These are phyloP conservation scores for Crotalaria pallida DNA, from an alignment of 306 rosid genomes.

Conservation along the genomic window DNA sequence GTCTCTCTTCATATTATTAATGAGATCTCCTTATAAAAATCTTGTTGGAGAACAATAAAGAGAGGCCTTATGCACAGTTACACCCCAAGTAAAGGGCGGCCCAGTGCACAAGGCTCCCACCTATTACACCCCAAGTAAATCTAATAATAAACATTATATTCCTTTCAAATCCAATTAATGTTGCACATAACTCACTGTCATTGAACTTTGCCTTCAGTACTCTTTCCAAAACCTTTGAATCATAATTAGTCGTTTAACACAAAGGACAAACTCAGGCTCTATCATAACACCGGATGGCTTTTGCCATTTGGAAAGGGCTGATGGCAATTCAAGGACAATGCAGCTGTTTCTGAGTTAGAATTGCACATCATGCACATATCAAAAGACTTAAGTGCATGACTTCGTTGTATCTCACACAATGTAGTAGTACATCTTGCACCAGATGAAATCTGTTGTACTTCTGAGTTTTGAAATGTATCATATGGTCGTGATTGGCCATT, in stretches of 20 bases:
- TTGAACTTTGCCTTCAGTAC: neutral
- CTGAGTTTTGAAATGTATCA: slow-evolving; percentile 5
- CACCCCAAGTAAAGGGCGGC: neutral
- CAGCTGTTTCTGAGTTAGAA: neutral
- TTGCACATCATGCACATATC: neutral
- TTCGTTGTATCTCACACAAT: neutral
- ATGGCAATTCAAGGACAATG: neutral
- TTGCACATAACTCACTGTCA: neutral
- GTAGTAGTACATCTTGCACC: neutral
- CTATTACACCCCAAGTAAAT: neutral
- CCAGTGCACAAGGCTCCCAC: too few species aligned
- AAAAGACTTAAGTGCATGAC: neutral
- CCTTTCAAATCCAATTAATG: neutral
- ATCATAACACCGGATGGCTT: neutral
- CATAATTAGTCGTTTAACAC: neutral
- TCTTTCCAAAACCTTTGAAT: neutral
- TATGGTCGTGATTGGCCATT: neutral
- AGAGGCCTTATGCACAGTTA: neutral
- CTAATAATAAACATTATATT: neutral
- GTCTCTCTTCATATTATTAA: neutral
- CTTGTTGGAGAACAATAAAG: neutral
- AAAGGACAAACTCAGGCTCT: neutral
- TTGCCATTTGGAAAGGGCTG: neutral
- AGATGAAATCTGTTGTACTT: neutral
- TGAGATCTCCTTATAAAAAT: neutral